Evolutionary conservation across 192 early-diverging fungal genomes (phyloP).

Genomic region (Chytriomyces sp.): DNA sequence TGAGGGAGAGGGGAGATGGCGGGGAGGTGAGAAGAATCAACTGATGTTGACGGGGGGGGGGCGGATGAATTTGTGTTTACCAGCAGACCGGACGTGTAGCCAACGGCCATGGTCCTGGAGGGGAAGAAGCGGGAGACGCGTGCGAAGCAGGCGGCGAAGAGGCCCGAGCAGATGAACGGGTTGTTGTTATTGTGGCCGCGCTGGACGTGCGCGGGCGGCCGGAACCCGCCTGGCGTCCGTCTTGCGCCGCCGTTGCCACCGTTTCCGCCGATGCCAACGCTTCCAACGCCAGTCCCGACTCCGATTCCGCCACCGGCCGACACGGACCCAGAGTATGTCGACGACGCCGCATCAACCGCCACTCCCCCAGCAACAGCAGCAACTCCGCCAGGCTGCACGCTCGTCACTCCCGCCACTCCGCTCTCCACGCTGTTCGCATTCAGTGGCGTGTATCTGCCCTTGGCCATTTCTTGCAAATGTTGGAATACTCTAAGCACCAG

Average conservation of each 20-base stretch:
- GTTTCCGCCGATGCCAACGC: no score
- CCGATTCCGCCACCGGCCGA: no score
- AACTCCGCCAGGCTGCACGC: no score
- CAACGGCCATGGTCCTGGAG: constrained; percentile 30
- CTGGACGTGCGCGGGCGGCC: not conserved
- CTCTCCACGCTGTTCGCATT: no score
- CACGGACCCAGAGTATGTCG: constrained; percentile 9
- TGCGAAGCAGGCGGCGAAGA: not conserved
- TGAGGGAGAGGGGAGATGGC: not conserved
- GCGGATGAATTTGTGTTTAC: not conserved
- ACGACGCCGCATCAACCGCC: not conserved
- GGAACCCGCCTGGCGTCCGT: not conserved
- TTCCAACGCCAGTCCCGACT: no score
- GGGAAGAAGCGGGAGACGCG: constrained; percentile 15
- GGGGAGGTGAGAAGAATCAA: not conserved
- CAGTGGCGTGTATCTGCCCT: constrained; percentile 14
- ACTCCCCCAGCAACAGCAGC: not conserved
- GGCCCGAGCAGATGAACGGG: not conserved
- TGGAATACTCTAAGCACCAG: no score
- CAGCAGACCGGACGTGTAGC: constrained; percentile 40
- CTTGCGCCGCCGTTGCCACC: not conserved
- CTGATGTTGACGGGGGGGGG: not conserved
- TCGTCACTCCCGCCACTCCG: no score
- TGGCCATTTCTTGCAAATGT: no score
- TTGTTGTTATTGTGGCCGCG: not conserved